Conservation (phyloP, 2,329 filamentous ascomycete species). For the Aspergillus quadrilineatus region DNA sequence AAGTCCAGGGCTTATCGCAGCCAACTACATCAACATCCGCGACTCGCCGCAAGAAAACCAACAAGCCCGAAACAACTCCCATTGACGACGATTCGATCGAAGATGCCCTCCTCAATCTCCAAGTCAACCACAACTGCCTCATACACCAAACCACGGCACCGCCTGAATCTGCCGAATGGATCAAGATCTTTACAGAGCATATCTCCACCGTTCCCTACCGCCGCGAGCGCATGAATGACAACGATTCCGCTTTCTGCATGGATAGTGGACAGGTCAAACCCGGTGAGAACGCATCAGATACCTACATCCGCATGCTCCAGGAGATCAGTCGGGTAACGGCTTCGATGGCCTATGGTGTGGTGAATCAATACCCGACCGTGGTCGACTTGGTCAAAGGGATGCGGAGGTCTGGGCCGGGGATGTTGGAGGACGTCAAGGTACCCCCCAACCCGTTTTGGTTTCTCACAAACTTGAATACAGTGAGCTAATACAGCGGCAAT, state of each 20-base stretch:
- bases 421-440: constrained; percentile 61
- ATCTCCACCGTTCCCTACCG: constrained; percentile 74
- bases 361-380: constrained; percentile 59
- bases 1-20: constrained; percentile 29
- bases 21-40: constrained; percentile 20
- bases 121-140: constrained; percentile 64
- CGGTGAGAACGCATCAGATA: constrained; percentile 65
- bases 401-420: constrained; percentile 57
- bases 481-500: no score
- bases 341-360: constrained; percentile 69
- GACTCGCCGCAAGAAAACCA: constrained; percentile 30
- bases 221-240: constrained; percentile 48
- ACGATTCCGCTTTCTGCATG: constrained; percentile 68
- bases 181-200: constrained; percentile 72
- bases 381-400: constrained; percentile 60
- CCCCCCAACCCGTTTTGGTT: no score
- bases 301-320: constrained; percentile 72
- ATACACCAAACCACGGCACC: constrained; percentile 66
- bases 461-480: constrained; percentile 5
- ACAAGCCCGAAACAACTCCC: constrained; percentile 46
- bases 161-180: constrained; percentile 70
- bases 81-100: constrained; percentile 69
- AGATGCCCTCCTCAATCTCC: constrained; percentile 67
- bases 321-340: constrained; percentile 71
- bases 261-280: constrained; percentile 72